Conservation (phyloP, 306 rosid species). For the Luffa aegyptiaca region DNA sequence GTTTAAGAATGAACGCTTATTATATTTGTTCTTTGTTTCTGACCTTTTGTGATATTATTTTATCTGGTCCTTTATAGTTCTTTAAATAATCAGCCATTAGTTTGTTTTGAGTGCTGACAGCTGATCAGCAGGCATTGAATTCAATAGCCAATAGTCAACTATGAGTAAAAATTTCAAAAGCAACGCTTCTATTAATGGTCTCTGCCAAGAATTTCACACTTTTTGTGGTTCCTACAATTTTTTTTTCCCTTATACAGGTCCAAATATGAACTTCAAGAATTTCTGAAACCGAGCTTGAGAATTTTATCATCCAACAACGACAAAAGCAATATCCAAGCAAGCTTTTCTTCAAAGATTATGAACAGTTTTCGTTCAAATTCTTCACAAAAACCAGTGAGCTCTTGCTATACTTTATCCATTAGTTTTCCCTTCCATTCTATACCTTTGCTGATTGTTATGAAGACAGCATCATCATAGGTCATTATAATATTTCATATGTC, state of each 20-base stretch:
- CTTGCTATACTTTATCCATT: background rate
- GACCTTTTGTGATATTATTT: background rate
- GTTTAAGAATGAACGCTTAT: background rate
- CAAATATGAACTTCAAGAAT: conserved; percentile 82
- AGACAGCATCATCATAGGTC: background rate
- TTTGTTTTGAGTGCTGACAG: background rate
- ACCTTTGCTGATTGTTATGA: background rate
- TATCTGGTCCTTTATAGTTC: background rate
- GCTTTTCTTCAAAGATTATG: conserved; percentile 37
- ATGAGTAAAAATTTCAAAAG: background rate
- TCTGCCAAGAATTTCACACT: background rate
- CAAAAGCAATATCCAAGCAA: conserved; percentile 39
- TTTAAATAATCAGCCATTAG: background rate
- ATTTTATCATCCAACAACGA: conserved; percentile 44
- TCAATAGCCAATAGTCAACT: background rate
- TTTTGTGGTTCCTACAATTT: background rate
- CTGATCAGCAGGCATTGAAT: background rate
- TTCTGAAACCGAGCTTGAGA: conserved; percentile 94
- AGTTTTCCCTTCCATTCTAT: background rate
- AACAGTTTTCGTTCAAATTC: conserved; percentile 47
- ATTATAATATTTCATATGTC: background rate
- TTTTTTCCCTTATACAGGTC: conserved; percentile 35
- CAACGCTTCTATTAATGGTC: background rate
- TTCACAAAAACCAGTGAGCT: conserved; percentile 48
- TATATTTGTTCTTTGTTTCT: background rate